These are phyloP conservation scores for Helenozyma baotianmanensis DNA, from an alignment of 805 yeast species.

Conservation along the genomic window DNA sequence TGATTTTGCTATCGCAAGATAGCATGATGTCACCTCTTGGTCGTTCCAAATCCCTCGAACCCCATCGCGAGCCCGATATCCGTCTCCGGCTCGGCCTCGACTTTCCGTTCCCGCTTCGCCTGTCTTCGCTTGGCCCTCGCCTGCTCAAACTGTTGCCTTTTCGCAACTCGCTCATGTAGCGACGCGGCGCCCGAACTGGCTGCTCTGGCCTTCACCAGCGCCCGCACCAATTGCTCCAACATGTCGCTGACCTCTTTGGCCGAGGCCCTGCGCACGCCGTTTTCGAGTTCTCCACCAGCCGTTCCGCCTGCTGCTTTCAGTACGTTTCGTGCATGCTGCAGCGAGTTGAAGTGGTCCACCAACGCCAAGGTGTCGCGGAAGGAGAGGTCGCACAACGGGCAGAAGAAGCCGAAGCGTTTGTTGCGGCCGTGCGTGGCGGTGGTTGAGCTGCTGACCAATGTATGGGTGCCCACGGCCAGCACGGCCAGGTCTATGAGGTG, in stretches of 20 bases:
- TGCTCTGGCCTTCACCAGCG: slow-evolving; percentile 16
- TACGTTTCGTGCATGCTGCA: slow-evolving; percentile 47
- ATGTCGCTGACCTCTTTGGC: slow-evolving; percentile 28
- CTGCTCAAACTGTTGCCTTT: slow-evolving; percentile 35
- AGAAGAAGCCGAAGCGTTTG: slow-evolving; percentile 80
- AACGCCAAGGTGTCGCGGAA: slow-evolving; percentile 79
- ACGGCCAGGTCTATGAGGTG: slow-evolving; percentile 28
- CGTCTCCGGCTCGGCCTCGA: slow-evolving; percentile 9
- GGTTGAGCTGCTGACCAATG: slow-evolving; percentile 24
- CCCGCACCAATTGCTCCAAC: slow-evolving; percentile 26
- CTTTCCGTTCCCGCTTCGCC: slow-evolving; percentile 19
- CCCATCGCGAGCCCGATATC: slow-evolving; percentile 51
- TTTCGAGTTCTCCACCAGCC: slow-evolving; percentile 22
- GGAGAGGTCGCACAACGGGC: slow-evolving; percentile 74
- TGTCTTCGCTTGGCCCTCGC: slow-evolving; percentile 25
- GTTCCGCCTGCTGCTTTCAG: slow-evolving; percentile 15
- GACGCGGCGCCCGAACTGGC: slow-evolving; percentile 11
- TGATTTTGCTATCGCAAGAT: too few relatives aligned
- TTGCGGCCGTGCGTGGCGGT: slow-evolving; percentile 22
- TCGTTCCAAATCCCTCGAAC: slow-evolving; percentile 48
- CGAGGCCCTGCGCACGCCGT: slow-evolving; percentile 34
- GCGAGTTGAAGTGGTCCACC: slow-evolving; percentile 79
- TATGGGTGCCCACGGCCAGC: slow-evolving; percentile 30
- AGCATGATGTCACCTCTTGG: slow-evolving; percentile 38
- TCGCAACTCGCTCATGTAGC: slow-evolving; percentile 37